Percentiles rank a stretch among this genome's conserved stretches.
Evolutionary conservation across 1,284 basidiomycete species (phyloP).

Genomic region (Lignosus rhinocerotis): DNA sequence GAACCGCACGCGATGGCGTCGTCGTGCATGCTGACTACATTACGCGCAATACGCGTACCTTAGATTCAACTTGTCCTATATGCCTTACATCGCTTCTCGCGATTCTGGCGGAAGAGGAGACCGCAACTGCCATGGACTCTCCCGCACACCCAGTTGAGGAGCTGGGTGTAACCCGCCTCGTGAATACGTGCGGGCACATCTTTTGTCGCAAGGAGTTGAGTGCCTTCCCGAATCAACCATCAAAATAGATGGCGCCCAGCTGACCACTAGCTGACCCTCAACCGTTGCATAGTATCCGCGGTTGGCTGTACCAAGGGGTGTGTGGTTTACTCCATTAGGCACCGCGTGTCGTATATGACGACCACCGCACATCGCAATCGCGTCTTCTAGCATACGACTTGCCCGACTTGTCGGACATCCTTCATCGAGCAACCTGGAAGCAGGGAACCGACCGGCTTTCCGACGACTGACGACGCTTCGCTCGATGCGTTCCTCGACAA

Average conservation of each 20-base stretch:
- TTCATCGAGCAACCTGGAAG: constrained; percentile 11
- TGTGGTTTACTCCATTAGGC: background rate
- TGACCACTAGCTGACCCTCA: background rate
- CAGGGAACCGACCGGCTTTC: background rate
- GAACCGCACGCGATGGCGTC: background rate
- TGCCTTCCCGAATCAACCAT: background rate
- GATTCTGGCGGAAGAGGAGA: constrained; percentile 71
- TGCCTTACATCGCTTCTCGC: constrained; percentile 66
- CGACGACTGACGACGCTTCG: background rate
- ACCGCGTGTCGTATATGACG: background rate
- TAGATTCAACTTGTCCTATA: constrained; percentile 70
- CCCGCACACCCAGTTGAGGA: constrained; percentile 68
- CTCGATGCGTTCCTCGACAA: constrained; percentile 2
- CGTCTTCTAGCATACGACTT: constrained; percentile 17
- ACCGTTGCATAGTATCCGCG: constrained; percentile 10
- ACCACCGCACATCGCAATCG: background rate
- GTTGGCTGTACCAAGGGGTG: constrained; percentile 20
- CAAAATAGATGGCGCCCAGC: background rate
- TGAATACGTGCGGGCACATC: constrained; percentile 63
- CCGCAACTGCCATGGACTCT: constrained; percentile 69
- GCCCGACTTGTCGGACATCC: constrained; percentile 27
- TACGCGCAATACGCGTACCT: background rate
- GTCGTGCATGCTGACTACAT: background rate
- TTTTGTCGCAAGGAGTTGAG: constrained; percentile 75
- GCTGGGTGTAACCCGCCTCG: constrained; percentile 64